Conservation (phyloP, 305 asterid genomes). For the Stenogyne calaminthoides region DNA sequence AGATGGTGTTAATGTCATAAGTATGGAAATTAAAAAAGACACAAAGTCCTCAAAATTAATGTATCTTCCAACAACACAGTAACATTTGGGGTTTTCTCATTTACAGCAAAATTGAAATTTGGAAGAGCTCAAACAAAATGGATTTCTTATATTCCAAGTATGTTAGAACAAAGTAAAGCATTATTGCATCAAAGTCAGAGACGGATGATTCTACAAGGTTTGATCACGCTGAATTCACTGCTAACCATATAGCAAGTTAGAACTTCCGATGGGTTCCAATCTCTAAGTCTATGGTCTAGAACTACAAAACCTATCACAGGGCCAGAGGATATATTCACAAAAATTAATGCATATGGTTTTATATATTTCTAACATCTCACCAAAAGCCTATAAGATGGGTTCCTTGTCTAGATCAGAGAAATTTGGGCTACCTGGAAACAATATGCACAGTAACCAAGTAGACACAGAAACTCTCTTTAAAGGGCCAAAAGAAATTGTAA, state of each 20-base stretch:
- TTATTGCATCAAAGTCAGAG: not conserved
- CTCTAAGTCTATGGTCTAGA: not conserved
- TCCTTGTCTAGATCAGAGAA: not conserved
- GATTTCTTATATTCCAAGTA: not conserved
- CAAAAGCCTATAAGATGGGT: not conserved
- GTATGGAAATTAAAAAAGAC: not conserved
- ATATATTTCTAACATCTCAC: constrained; percentile 11
- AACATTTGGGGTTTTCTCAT: not conserved
- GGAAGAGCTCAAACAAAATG: not conserved
- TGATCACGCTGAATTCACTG: not conserved
- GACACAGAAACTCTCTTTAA: not conserved
- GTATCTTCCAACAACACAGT: not conserved
- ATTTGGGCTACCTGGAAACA: not conserved
- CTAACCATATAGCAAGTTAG: not conserved
- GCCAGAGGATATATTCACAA: constrained; percentile 9
- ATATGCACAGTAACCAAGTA: not conserved
- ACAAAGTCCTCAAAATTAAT: not conserved
- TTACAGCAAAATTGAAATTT: not conserved
- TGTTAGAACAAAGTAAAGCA: not conserved
- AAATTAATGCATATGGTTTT: not conserved
- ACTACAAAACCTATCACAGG: constrained; percentile 5
- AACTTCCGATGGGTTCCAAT: not conserved
- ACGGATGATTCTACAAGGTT: not conserved
- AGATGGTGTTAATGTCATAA: not conserved
- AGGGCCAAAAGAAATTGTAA: not conserved